Conservation (phyloP, 2,329 filamentous ascomycete genomes). For the Pseudocercospora macadamiae region DNA sequence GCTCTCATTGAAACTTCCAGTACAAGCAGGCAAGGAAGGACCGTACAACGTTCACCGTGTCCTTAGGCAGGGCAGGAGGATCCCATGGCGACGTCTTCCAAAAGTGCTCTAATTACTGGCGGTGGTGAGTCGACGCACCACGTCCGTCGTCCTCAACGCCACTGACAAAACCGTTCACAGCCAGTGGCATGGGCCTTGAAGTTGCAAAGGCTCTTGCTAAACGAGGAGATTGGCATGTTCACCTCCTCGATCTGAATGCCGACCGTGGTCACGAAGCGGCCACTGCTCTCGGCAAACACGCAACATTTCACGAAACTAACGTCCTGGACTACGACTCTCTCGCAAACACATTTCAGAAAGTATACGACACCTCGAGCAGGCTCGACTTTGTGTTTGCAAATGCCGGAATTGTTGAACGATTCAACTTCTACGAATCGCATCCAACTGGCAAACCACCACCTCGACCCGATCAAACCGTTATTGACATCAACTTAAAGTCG, state of each 20-base stretch:
- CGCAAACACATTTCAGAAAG: constrained; percentile 41
- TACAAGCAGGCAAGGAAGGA: constrained; percentile 35
- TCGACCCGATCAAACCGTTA: constrained; percentile 41
- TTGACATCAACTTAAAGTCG: constrained; percentile 47
- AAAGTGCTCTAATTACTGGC: constrained; percentile 31
- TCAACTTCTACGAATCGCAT: constrained; percentile 36
- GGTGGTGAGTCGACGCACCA: constrained; percentile 15
- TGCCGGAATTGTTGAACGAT: constrained; percentile 55
- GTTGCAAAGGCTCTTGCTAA: constrained; percentile 45
- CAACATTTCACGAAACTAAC: constrained; percentile 45
- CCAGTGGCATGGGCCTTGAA: constrained; percentile 49
- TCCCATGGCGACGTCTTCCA: constrained; percentile 39
- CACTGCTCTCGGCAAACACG: constrained; percentile 31
- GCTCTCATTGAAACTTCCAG: constrained; percentile 34
- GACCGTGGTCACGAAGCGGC: constrained; percentile 16
- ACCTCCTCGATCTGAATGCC: constrained; percentile 46
- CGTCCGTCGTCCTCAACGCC: not conserved
- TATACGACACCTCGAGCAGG: constrained; percentile 38
- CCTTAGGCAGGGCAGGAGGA: constrained; percentile 29
- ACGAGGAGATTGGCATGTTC: constrained; percentile 44
- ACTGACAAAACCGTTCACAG: constrained; percentile 10
- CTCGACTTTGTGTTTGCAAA: constrained; percentile 57
- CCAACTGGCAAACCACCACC: constrained; percentile 22
- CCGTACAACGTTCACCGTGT: constrained; percentile 40
- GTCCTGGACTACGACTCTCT: constrained; percentile 43